These are phyloP conservation scores for Talaromyces sp. DNA, from an alignment of 2,329 filamentous ascomycete species.

Conservation along the genomic window DNA sequence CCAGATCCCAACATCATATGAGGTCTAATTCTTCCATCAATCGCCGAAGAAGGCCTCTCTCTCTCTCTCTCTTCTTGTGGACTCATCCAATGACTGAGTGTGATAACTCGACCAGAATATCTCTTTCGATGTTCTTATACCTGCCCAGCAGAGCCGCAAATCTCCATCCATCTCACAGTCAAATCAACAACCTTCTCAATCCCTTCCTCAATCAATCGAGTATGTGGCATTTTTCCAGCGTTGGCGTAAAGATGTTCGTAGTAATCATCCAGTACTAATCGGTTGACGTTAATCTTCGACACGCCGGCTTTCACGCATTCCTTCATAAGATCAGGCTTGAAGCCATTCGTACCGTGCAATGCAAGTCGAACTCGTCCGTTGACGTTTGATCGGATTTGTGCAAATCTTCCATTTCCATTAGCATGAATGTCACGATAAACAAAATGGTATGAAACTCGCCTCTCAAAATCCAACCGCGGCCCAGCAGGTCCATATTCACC, in stretches of 20 bases:
- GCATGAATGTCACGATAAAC: too few species aligned
- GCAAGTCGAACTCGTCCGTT: slow-evolving; percentile 7
- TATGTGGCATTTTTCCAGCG: slow-evolving; percentile 26
- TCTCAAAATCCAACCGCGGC: slow-evolving; percentile 6
- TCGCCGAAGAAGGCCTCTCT: neutral
- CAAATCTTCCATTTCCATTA: too few species aligned
- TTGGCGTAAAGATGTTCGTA: slow-evolving; percentile 26
- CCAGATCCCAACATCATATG: neutral
- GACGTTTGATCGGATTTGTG: neutral
- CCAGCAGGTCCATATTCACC: slow-evolving; percentile 19
- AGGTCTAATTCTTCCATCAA: neutral
- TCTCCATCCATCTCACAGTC: slow-evolving; percentile 26
- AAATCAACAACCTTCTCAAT: slow-evolving; percentile 29
- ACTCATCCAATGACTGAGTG: too few species aligned
- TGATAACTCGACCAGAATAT: too few species aligned
- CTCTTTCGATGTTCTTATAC: too few species aligned
- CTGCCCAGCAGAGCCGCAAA: slow-evolving; percentile 25
- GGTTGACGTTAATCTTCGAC: slow-evolving; percentile 11
- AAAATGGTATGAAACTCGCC: too few species aligned
- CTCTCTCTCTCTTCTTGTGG: neutral
- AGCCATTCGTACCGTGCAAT: slow-evolving; percentile 11
- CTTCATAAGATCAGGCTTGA: slow-evolving; percentile 8
- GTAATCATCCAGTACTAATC: slow-evolving; percentile 22
- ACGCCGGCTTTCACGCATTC: slow-evolving; percentile 8
- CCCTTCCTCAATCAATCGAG: slow-evolving; percentile 32